Evolutionary conservation across 495 filamentous ascomycete species (phyloP).

Genomic region (Haplographium delicatum): DNA sequence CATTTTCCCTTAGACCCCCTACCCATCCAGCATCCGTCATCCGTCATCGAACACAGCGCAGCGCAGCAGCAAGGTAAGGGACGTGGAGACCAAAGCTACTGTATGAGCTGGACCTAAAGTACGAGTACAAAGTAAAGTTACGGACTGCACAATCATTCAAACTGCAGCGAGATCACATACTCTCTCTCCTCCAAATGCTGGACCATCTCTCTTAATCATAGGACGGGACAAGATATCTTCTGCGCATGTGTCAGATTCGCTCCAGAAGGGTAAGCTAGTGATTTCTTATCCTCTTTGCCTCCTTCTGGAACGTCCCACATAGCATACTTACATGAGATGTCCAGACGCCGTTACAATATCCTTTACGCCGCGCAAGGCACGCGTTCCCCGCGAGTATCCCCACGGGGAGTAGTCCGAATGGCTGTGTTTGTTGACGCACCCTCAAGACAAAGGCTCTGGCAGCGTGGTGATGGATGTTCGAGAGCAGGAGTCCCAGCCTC

Average conservation of each 20-base stretch:
- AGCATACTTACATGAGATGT: not conserved
- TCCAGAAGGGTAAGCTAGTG: conserved; percentile 1
- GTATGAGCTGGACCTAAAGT: too few species aligned
- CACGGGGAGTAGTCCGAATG: conserved; percentile 15
- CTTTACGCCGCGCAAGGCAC: conserved; percentile 3
- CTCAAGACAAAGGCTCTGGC: conserved; percentile 11
- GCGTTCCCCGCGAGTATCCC: not conserved
- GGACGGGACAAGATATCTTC: not conserved
- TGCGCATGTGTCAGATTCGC: not conserved
- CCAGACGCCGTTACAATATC: not conserved
- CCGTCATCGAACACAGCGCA: too few species aligned
- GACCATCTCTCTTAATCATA: too few species aligned
- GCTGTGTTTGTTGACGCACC: conserved; percentile 13
- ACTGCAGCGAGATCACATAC: too few species aligned
- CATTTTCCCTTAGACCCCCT: not conserved
- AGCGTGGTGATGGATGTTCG: conserved; percentile 26
- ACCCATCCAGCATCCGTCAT: not conserved
- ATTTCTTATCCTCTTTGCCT: too few species aligned
- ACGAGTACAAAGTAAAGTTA: too few species aligned
- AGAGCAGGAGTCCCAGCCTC: conserved; percentile 21
- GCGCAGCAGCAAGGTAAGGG: too few species aligned
- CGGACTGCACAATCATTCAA: too few species aligned
- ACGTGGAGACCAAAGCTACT: too few species aligned
- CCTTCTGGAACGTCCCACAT: too few species aligned
- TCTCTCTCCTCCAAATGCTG: too few species aligned